Conservation (phyloP, 495 filamentous ascomycete genomes). For the Darksidea phi region DNA sequence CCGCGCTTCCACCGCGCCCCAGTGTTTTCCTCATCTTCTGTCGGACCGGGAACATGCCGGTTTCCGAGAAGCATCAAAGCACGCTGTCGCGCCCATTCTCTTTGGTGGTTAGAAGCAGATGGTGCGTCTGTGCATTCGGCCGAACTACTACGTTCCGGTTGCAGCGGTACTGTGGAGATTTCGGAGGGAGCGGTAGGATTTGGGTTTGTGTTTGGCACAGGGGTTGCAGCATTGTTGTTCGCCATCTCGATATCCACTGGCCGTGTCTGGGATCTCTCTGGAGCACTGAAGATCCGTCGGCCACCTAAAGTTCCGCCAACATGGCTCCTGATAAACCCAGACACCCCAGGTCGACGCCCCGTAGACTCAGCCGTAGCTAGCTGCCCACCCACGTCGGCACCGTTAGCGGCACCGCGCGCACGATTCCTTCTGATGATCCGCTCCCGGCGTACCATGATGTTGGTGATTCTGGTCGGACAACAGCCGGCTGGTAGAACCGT, state of each 20-base stretch:
- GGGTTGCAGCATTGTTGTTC: background rate
- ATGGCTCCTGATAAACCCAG: slow-evolving; percentile 16
- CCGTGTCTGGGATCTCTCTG: slow-evolving; percentile 3
- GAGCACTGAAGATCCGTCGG: slow-evolving; percentile 22
- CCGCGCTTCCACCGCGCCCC: slow-evolving; percentile 21
- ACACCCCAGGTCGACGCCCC: background rate
- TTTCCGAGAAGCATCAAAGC: slow-evolving; percentile 40
- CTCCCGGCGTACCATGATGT: slow-evolving; percentile 77
- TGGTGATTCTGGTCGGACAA: slow-evolving; percentile 69
- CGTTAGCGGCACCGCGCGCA: background rate
- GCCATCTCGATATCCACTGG: slow-evolving; percentile 34
- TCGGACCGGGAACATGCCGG: slow-evolving; percentile 2
- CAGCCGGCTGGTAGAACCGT: slow-evolving; percentile 66
- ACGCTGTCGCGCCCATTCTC: slow-evolving; percentile 43
- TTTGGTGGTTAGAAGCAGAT: slow-evolving; percentile 16
- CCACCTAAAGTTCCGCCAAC: slow-evolving; percentile 14
- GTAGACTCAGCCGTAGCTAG: background rate
- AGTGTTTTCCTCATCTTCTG: slow-evolving; percentile 20
- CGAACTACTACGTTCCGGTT: background rate
- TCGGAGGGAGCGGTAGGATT: background rate
- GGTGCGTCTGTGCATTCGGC: slow-evolving; percentile 2
- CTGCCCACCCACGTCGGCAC: background rate
- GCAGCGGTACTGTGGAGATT: background rate
- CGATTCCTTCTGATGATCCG: slow-evolving; percentile 43
- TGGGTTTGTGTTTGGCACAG: background rate